A percentile compares a stretch with the other conserved stretches of the same genome.
Conservation (phyloP, 1,284 basidiomycete species). For the Inonotus hispidus region DNA sequence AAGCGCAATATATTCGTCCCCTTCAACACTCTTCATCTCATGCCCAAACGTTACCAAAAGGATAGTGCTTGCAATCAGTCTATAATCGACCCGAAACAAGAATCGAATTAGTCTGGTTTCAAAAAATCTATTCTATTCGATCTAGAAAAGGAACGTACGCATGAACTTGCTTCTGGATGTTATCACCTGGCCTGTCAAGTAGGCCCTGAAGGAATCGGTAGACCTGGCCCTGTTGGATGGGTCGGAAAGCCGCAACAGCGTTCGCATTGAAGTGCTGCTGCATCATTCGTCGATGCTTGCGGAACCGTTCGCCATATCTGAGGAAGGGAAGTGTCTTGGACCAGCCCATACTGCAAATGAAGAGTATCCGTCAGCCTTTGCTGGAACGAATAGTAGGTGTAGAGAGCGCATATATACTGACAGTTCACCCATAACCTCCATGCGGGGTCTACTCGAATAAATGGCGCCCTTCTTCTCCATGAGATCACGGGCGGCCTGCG, state of each 20-base stretch:
- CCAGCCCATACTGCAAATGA: conserved; percentile 24
- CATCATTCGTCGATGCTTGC: conserved; percentile 29
- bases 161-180: conserved; percentile 24
- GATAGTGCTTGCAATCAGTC: conserved; percentile 13
- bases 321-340: conserved; percentile 25
- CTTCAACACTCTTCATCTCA: conserved; percentile 4
- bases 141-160: conserved; percentile 25
- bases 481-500: conserved; percentile 33
- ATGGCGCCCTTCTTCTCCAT: conserved; percentile 36
- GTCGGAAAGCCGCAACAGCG: conserved; percentile 22
- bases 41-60: conserved; percentile 17
- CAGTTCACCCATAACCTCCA: conserved; percentile 27
- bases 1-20: conserved; percentile 12
- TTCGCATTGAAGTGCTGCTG: conserved; percentile 26
- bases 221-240: conserved; percentile 26
- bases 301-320: conserved; percentile 27
- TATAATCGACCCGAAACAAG: not conserved
- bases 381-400: too few relatives aligned
- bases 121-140: too few relatives aligned
- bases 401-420: conserved; percentile 15
- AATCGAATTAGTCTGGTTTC: too few relatives aligned
- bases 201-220: conserved; percentile 24
- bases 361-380: too few relatives aligned
- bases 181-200: conserved; percentile 22
- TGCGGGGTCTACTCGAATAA: conserved; percentile 34